Conservation (phyloP, 768 basidiomycete species). For the Tylopilus intermedius region DNA sequence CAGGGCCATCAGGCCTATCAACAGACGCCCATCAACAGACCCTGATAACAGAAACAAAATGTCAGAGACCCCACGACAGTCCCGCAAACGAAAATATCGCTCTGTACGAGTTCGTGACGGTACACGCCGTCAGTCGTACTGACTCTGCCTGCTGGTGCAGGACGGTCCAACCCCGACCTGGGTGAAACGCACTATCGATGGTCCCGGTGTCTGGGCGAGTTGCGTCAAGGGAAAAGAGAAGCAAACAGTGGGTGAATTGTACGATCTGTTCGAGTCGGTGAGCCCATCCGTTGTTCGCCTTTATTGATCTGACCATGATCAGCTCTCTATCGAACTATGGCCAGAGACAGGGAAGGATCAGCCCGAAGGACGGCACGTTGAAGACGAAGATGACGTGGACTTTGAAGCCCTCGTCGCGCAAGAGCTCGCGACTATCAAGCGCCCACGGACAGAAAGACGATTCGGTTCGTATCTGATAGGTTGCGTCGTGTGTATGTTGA, state of each 20-base stretch:
- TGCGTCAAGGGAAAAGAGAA: slow-evolving; percentile 84
- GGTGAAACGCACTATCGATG: slow-evolving; percentile 63
- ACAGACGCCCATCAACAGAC: no score
- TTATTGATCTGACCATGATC: slow-evolving; percentile 12
- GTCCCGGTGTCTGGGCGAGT: slow-evolving; percentile 82
- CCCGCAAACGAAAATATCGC: slow-evolving; percentile 46
- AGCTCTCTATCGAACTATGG: slow-evolving; percentile 75
- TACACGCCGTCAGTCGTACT: not conserved
- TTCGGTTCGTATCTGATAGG: slow-evolving; percentile 47
- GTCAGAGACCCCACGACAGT: slow-evolving; percentile 17
- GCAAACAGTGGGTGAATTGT: slow-evolving; percentile 69
- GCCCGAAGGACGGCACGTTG: slow-evolving; percentile 22
- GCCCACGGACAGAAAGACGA: slow-evolving; percentile 54
- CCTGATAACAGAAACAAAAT: slow-evolving; percentile 6
- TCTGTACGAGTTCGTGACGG: slow-evolving; percentile 36
- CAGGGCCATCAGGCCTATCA: not conserved
- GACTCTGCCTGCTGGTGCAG: slow-evolving; percentile 30
- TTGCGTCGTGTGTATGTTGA: not conserved
- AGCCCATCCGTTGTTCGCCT: slow-evolving; percentile 20
- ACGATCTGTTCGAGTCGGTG: slow-evolving; percentile 75
- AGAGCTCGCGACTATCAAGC: slow-evolving; percentile 68
- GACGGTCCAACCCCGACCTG: slow-evolving; percentile 60
- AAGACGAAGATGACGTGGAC: slow-evolving; percentile 41
- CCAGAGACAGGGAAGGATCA: slow-evolving; percentile 36
- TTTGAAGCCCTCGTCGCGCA: slow-evolving; percentile 68